Conservation (phyloP, 2,329 filamentous ascomycete species). For the Alternaria longipes region DNA sequence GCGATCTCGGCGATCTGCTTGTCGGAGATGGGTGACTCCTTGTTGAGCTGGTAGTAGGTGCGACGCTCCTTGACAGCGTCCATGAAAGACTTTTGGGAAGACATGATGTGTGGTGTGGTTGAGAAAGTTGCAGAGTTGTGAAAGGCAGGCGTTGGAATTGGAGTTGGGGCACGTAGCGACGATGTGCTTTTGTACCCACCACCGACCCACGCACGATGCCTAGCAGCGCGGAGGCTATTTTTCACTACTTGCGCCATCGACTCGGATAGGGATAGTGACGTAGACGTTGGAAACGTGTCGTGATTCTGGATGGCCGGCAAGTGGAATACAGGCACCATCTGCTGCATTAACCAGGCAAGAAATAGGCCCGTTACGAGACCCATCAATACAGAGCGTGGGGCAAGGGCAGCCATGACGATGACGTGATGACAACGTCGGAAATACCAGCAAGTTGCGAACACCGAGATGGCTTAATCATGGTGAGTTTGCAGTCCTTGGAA, state of each 20-base stretch:
- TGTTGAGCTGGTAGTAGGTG: conserved; percentile 73
- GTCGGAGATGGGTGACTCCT: conserved; percentile 67
- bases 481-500: neutral
- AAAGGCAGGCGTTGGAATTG: conserved; percentile 13
- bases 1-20: conserved; percentile 71
- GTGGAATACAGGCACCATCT: conserved; percentile 28
- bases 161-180: conserved; percentile 14
- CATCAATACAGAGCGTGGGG: conserved; percentile 30
- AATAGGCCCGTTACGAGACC: conserved; percentile 40
- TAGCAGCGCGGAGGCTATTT: conserved; percentile 45
- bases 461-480: neutral
- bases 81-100: conserved; percentile 61
- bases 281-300: conserved; percentile 21
- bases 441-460: conserved; percentile 7
- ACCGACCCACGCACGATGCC: conserved; percentile 25
- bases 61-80: conserved; percentile 73
- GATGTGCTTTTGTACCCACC: conserved; percentile 29
- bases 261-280: conserved; percentile 15
- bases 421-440: conserved; percentile 19
- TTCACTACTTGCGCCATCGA: conserved; percentile 46
- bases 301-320: conserved; percentile 21
- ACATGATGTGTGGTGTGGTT: conserved; percentile 48
- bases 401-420: conserved; percentile 32
- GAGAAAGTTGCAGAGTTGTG: conserved; percentile 19
- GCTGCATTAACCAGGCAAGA: conserved; percentile 38